Evolutionary conservation across 1,284 basidiomycete genomes (phyloP).

Genomic region (Sanghuangporus weigelae): DNA sequence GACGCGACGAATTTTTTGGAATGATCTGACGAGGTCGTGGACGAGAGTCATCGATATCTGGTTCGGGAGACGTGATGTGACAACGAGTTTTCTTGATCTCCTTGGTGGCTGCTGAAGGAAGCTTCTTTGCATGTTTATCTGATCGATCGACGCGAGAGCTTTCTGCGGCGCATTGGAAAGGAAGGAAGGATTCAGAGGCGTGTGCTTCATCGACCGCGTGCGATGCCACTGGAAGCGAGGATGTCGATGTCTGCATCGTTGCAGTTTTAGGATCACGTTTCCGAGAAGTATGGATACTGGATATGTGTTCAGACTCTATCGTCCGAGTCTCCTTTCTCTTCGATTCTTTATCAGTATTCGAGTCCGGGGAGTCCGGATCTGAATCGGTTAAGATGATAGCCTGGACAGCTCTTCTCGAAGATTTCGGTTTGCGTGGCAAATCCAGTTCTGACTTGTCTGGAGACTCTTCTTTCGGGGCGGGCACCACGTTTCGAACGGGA

Average conservation of each 20-base stretch:
- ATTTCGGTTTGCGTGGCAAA: not conserved
- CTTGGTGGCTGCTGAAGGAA: not conserved
- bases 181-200: not conserved
- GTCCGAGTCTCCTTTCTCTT: not conserved
- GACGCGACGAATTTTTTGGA: not conserved
- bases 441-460: not conserved
- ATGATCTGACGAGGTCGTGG: conserved; percentile 5
- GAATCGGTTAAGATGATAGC: conserved; percentile 5
- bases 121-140: not conserved
- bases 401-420: conserved; percentile 7
- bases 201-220: not conserved
- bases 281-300: not conserved
- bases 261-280: not conserved
- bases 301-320: not conserved
- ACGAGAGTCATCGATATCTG: not conserved
- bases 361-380: conserved; percentile 3
- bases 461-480: not conserved
- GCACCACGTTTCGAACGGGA: not conserved
- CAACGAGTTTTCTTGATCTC: not conserved
- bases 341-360: not conserved
- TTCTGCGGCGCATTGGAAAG: not conserved
- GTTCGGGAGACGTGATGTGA: not conserved
- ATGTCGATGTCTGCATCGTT: not conserved
- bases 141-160: not conserved
- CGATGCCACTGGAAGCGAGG: not conserved